phyloP scores from a whole-genome alignment of 169 alveolate genomes.

The Babesia ovata region DNA sequence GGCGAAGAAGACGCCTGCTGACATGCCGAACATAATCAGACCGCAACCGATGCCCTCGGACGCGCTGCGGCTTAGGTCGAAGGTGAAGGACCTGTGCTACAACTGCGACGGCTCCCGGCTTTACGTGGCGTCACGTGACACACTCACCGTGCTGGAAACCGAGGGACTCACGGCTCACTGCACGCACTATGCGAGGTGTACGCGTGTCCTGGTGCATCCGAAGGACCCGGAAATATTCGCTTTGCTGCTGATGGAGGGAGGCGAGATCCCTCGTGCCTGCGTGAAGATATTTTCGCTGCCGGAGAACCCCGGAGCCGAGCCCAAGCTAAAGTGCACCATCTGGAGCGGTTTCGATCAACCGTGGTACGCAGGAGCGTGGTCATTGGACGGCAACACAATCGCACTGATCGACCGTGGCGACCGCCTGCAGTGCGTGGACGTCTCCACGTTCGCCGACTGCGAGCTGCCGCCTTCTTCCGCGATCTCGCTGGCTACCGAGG shows the following conservation, averaged over 20 bases:
- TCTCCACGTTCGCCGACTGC: conserved; percentile 6
- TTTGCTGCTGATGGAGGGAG: conserved; percentile 44
- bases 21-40: conserved; percentile 9
- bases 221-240: conserved; percentile 51
- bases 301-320: background rate
- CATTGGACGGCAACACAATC: conserved; percentile 53
- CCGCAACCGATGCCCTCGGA: conserved; percentile 25
- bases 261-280: conserved; percentile 33
- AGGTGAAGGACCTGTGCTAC: conserved; percentile 49
- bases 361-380: conserved; percentile 70
- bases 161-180: conserved; percentile 23
- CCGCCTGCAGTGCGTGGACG: conserved; percentile 54
- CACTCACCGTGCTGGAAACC: conserved; percentile 26
- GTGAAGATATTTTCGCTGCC: conserved; percentile 38
- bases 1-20: conserved; percentile 34
- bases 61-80: conserved; percentile 44
- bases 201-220: conserved; percentile 56
- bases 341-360: conserved; percentile 51
- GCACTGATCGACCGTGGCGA: conserved; percentile 64
- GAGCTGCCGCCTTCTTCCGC: conserved; percentile 25
- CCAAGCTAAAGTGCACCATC: conserved; percentile 4
- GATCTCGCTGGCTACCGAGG: conserved; percentile 43
- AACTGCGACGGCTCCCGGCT: conserved; percentile 57
- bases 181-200: conserved; percentile 30
- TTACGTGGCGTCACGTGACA: conserved; percentile 58